Base-by-base conservation (phyloP, 768 basidiomycete species). In the Kwoniella botswanensis region DNA sequence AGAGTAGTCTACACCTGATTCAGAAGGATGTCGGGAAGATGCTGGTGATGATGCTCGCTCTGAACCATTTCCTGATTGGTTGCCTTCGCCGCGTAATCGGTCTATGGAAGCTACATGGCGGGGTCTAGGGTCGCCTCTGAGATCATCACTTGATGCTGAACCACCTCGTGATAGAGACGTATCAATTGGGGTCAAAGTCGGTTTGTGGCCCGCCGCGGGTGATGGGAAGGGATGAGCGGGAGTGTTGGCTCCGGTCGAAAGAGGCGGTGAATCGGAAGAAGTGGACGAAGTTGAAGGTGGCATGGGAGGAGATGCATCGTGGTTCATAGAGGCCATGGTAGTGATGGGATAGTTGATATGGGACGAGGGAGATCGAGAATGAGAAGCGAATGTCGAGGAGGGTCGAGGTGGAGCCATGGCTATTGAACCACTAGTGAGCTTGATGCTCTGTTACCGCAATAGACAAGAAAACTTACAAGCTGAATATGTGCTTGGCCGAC, bases 341-440 rank as follows among this genome's bases (percentile, higher is more conserved):
- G 71, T 72, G 21, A 76, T 73, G 2, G 78, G 78, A 63, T 76
- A 76, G 18, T 74, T 67, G 41, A 65, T 63, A 63, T 76, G 76
- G 57, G 69, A 74, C 12, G 78, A 79, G 4, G 78, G 73, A 10
- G 73, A 67, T 26, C 76, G 70, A 10, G 79, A 77, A 52, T 78
- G 74, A 52, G 67, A 63, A 54, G 52, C 26, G 57, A 62, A 71
- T 11, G 53, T 58, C 24, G 79, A 73, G 18, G 73, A 71, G 1
- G 77, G 68, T 44, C 75, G 58, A 62, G 69, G 67, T n/a, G 63
- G 59, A 43, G 56, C 57, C 44, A 73, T 68, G 10, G 72, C 74
- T 76, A 29, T 56, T 12, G 55, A 41, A 18, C 9, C 9, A 11
- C 4, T 21, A 35, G 22, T 67, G 43, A 69, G 63, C 55, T 68